Evolutionary conservation across 345 rosid species (phyloP), one percentile per base, ranked within the genome.

Genomic region (Lepidium didymum): DNA sequence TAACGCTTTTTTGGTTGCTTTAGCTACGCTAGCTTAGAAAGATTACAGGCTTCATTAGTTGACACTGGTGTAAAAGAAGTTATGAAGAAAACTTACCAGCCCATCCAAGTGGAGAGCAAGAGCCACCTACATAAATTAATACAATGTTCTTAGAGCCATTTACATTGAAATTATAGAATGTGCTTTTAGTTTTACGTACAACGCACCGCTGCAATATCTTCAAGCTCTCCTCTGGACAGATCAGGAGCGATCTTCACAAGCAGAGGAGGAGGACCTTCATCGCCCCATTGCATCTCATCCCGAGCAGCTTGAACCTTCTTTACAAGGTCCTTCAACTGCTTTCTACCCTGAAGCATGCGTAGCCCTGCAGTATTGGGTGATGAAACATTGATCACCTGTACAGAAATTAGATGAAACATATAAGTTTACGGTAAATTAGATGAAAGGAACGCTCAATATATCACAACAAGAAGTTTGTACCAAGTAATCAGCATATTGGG

Each of bases 201-300:
- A 66, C 86, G 46, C 53, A 94, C 99, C 37, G 95, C 96, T 67
- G 99, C 99, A 81, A 94, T 94, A 77, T 94, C 99, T 76, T 91
- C 95, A 44, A 91, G 96, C 82, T 94, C 99, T 81, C 88, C 99
- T 73, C 78, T 84, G 1, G 97, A 87, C 69, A 94, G 77, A 82
- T 94, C 97, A 46, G 99, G 99, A 72, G 97, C 97, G 73, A 94
- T 91, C 79, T 94, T 94, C 35, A 94, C 96, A 62, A 94, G 90
- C 77, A 94, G 75, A 52, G 97, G 99, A 77, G 97, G 99, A 29
- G 97, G 97, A 35, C 97, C 97, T 40, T 89, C 99, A 78, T 91
- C 99, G 55, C 91, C 99, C 99, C 99, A 94, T 67, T 94, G 97
- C 99, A 94, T 94, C 83, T 94, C 99, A 89, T 94, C 99, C 49